These are phyloP conservation scores for Annulohypoxylon maeteangense DNA, from an alignment of 495 filamentous ascomycete genomes.

Conservation along the genomic window DNA sequence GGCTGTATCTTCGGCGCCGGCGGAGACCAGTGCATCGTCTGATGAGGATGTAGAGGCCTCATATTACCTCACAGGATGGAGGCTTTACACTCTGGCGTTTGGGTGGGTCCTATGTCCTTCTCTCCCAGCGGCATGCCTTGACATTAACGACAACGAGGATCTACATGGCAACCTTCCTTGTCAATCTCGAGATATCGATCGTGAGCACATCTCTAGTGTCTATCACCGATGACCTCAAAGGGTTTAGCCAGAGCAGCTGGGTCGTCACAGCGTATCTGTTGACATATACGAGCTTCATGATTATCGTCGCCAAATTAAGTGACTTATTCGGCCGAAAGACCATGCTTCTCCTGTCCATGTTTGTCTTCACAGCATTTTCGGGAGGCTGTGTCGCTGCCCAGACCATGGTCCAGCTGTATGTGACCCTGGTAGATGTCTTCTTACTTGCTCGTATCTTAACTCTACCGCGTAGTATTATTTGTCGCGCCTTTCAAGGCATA, in stretches of 20 bases:
- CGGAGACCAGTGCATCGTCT: background rate
- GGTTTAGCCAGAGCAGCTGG: slow-evolving; percentile 62
- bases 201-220: slow-evolving; percentile 66
- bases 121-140: background rate
- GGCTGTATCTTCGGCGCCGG: background rate
- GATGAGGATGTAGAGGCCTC: background rate
- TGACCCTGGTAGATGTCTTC: background rate
- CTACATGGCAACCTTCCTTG: background rate
- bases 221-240: slow-evolving; percentile 61
- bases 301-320: slow-evolving; percentile 54
- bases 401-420: slow-evolving; percentile 50
- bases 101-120: background rate
- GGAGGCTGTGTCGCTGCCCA: slow-evolving; percentile 52
- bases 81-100: background rate
- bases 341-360: slow-evolving; percentile 46
- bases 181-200: slow-evolving; percentile 56
- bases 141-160: background rate
- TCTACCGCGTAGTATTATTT: slow-evolving; percentile 44
- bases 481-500: slow-evolving; percentile 57
- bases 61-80: background rate
- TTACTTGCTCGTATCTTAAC: background rate
- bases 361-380: slow-evolving; percentile 57
- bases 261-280: slow-evolving; percentile 66
- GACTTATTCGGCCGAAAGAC: slow-evolving; percentile 54
- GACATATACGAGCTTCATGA: slow-evolving; percentile 60